phyloP scores from a whole-genome alignment of 257 asterid genomes.

The Scutellaria minor region DNA sequence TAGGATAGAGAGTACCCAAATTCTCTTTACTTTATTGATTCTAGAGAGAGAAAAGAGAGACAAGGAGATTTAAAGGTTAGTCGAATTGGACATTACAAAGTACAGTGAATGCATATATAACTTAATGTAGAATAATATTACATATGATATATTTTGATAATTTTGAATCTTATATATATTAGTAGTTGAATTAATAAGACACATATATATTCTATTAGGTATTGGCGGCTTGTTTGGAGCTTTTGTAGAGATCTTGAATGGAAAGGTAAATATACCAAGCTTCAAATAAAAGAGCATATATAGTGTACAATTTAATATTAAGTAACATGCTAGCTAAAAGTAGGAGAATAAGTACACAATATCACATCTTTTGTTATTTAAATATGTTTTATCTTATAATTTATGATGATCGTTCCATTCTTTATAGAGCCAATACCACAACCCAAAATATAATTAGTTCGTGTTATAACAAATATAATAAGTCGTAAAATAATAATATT shows the following conservation, averaged over 20 bases:
- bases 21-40: conserved; percentile 54
- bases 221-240: conserved; percentile 15
- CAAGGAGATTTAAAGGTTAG: not conserved
- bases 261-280: conserved; percentile 29
- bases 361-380: too few relatives aligned
- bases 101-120: too few relatives aligned
- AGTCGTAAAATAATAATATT: not conserved
- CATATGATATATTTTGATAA: too few relatives aligned
- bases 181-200: too few relatives aligned
- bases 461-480: not conserved
- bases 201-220: too few relatives aligned
- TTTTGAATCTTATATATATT: too few relatives aligned
- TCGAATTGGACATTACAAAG: not conserved
- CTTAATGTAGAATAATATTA: too few relatives aligned
- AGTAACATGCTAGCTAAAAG: not conserved
- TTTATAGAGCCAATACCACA: too few relatives aligned
- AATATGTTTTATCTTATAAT: too few relatives aligned
- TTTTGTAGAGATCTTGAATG: conserved; percentile 26
- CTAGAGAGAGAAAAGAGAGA: conserved; percentile 39
- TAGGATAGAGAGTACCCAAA: conserved; percentile 47
- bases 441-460: too few relatives aligned
- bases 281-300: conserved; percentile 28
- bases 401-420: too few relatives aligned
- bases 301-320: not conserved
- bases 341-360: not conserved